phyloP scores from a whole-genome alignment of 495 filamentous ascomycete genomes.

The Chaetomium fimeti region DNA sequence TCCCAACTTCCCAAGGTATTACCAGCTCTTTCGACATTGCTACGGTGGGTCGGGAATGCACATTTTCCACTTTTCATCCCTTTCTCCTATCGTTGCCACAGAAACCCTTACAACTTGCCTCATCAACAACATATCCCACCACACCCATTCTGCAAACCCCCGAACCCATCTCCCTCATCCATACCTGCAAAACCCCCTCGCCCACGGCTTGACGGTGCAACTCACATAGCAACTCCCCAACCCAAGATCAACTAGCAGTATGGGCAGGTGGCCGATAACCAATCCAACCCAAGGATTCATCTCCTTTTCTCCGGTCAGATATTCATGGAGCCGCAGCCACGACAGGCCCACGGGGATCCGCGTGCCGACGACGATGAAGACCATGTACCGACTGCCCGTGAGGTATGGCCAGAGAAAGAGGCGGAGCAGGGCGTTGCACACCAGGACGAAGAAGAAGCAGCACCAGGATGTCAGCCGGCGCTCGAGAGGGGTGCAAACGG shows the following conservation, averaged over 20 bases:
- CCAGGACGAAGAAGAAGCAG: not conserved
- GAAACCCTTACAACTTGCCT: too few relatives aligned
- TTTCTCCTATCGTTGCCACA: too few relatives aligned
- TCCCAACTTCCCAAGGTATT: too few relatives aligned
- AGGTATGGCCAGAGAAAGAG: conserved; percentile 5
- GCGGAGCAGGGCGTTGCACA: not conserved
- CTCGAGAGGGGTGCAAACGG: conserved; percentile 12
- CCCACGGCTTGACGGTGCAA: not conserved
- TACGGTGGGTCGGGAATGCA: too few relatives aligned
- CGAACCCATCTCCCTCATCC: not conserved
- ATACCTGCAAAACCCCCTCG: not conserved
- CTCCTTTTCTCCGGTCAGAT: not conserved
- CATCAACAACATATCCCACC: too few relatives aligned
- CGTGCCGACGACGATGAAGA: conserved; percentile 4
- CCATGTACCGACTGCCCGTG: conserved; percentile 1
- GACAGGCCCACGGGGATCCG: not conserved
- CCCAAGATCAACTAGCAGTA: not conserved
- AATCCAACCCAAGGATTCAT: not conserved
- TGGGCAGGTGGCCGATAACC: not conserved
- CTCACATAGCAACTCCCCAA: not conserved
- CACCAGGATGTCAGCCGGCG: conserved; percentile 9
- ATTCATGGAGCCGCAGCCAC: conserved; percentile 1
- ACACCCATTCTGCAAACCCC: not conserved
- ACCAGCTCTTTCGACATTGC: too few relatives aligned
- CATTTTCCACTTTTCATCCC: too few relatives aligned